Percentiles rank a stretch among this genome's conserved stretches.
These are phyloP conservation scores for Flagelloscypha sp. DNA, from an alignment of 768 basidiomycete species.

Conservation along the genomic window DNA sequence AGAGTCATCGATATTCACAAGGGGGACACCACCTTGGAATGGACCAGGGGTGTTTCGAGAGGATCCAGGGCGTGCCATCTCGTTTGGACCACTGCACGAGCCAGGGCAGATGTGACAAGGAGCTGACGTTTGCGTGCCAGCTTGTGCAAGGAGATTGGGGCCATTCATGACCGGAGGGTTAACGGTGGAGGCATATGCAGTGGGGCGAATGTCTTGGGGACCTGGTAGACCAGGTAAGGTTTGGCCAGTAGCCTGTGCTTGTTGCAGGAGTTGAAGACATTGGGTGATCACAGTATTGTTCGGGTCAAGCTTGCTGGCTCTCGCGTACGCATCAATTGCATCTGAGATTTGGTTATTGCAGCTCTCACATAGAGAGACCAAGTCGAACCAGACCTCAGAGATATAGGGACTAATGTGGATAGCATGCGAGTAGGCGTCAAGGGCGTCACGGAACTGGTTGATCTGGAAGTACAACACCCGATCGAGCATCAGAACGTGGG, in stretches of 20 bases:
- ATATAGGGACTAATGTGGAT: constrained; percentile 99
- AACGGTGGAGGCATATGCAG: constrained; percentile 78
- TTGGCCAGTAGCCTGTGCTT: constrained; percentile 57
- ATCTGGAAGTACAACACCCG: constrained; percentile 99
- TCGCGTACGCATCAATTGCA: constrained; percentile 95
- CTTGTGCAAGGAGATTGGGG: constrained; percentile 56
- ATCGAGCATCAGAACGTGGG: constrained; percentile 99
- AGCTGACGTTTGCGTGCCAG: constrained; percentile 59
- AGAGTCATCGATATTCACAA: constrained; percentile 68
- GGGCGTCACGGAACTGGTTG: constrained; percentile 97
- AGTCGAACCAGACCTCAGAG: constrained; percentile 92
- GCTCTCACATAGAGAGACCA: constrained; percentile 92
- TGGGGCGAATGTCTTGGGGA: constrained; percentile 93
- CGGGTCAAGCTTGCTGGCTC: constrained; percentile 91
- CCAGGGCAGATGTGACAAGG: too few relatives aligned
- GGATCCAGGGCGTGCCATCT: constrained; percentile 51
- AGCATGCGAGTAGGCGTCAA: constrained; percentile 97
- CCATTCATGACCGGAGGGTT: constrained; percentile 64
- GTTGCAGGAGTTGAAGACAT: constrained; percentile 69
- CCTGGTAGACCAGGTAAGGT: constrained; percentile 81
- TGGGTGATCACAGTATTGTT: constrained; percentile 74
- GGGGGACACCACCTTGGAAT: constrained; percentile 77
- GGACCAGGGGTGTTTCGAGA: constrained; percentile 63
- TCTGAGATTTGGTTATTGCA: constrained; percentile 99
- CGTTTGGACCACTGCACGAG: too few relatives aligned